These are phyloP conservation scores for Dalechampia spathulata DNA, from an alignment of 441 rosid genomes.

Conservation along the genomic window DNA sequence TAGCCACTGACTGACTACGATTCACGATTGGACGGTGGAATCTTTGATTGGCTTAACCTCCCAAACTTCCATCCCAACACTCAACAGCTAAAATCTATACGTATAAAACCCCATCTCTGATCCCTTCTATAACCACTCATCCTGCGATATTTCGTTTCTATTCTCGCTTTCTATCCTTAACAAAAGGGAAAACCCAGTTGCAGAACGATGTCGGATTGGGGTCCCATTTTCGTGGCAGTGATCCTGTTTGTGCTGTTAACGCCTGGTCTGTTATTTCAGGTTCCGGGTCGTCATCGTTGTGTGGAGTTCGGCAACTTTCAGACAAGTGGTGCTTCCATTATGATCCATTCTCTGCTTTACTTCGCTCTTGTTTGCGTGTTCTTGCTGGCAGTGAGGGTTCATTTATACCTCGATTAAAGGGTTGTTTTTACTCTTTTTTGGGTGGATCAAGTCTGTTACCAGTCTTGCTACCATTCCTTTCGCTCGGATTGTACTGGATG, in stretches of 20 bases:
- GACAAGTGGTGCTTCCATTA: slow-evolving; percentile 74
- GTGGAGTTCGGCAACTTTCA: slow-evolving; percentile 88
- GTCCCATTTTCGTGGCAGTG: slow-evolving; percentile 60
- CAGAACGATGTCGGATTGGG: slow-evolving; percentile 59
- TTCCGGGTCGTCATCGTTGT: slow-evolving; percentile 50
- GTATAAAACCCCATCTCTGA: slow-evolving; percentile 1
- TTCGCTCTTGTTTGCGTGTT: slow-evolving; percentile 70
- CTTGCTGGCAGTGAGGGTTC: slow-evolving; percentile 66
- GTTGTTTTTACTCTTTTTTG: too few relatives aligned
- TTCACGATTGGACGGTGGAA: slow-evolving; percentile 3
- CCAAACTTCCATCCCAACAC: slow-evolving; percentile 15
- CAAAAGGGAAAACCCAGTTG: too few relatives aligned
- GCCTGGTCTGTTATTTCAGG: slow-evolving; percentile 78
- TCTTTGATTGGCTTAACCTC: slow-evolving; percentile 8
- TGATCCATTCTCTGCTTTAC: slow-evolving; percentile 70
- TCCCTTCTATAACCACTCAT: background rate
- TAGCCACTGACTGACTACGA: background rate
- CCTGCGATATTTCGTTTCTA: too few relatives aligned
- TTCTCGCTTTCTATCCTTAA: too few relatives aligned
- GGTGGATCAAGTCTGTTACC: too few relatives aligned
- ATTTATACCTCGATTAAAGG: slow-evolving; percentile 44
- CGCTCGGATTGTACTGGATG: background rate
- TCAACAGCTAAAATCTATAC: background rate
- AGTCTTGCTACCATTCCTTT: too few relatives aligned
- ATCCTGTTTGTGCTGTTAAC: slow-evolving; percentile 59